Percentiles rank a stretch among this genome's conserved stretches.
Evolutionary conservation across 805 yeast genomes (phyloP).

Genomic region (Cyberlindnera bimundalis): DNA sequence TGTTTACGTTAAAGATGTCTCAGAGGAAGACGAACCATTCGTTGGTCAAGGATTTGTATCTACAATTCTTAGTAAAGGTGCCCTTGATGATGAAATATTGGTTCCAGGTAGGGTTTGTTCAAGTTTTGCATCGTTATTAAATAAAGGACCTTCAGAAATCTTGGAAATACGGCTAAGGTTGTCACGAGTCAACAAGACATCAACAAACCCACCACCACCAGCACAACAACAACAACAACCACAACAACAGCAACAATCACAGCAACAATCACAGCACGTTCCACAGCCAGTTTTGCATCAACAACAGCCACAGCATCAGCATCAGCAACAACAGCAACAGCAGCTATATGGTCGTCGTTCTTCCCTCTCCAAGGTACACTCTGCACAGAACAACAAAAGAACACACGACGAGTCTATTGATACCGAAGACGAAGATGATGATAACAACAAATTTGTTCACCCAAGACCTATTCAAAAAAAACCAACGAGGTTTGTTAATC

Average conservation of each 20-base stretch:
- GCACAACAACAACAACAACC: constrained; percentile 13
- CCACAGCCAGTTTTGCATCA: constrained; percentile 3
- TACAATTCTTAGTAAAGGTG: constrained; percentile 24
- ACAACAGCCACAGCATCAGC: constrained; percentile 1
- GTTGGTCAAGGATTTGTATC: constrained; percentile 44
- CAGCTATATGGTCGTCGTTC: constrained; percentile 9
- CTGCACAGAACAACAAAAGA: constrained; percentile 14
- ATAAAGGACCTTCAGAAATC: constrained; percentile 42
- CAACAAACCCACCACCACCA: constrained; percentile 8
- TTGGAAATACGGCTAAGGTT: constrained; percentile 55
- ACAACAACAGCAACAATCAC: neutral
- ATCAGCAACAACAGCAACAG: constrained; percentile 11
- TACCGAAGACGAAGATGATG: constrained; percentile 22
- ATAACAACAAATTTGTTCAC: constrained; percentile 13
- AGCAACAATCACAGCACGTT: constrained; percentile 5
- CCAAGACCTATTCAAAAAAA: constrained; percentile 17
- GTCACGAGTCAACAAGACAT: constrained; percentile 19
- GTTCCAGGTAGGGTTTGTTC: constrained; percentile 57
- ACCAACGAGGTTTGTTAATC: constrained; percentile 35
- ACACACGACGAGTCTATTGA: constrained; percentile 17
- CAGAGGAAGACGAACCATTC: constrained; percentile 51
- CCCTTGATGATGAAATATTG: constrained; percentile 32
- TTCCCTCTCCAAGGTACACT: constrained; percentile 7
- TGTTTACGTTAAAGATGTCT: constrained; percentile 42
- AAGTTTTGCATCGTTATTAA: constrained; percentile 46